phyloP scores from a whole-genome alignment of 306 rosid genomes.

The Oxytropis ochrocephala region DNA sequence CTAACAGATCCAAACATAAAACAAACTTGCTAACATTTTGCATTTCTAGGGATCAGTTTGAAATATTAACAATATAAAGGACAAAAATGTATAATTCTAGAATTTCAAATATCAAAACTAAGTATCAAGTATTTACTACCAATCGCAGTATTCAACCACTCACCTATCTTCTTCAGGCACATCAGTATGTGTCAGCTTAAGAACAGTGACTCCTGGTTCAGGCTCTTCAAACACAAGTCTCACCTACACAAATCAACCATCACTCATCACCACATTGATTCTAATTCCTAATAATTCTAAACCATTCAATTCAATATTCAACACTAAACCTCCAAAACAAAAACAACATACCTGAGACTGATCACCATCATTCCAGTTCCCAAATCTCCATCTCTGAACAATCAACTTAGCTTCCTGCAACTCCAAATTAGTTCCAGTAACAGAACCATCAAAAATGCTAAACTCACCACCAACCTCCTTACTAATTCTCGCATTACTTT shows the following conservation, averaged over 20 bases:
- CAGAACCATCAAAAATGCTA: conserved; percentile 82
- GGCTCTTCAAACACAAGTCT: conserved; percentile 78
- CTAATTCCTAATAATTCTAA: neutral
- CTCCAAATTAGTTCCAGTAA: conserved; percentile 71
- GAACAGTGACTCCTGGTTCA: conserved; percentile 69
- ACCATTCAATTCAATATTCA: neutral
- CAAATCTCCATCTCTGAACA: conserved; percentile 88
- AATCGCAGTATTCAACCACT: neutral
- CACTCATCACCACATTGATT: neutral
- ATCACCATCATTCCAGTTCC: conserved; percentile 81
- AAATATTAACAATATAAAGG: no score
- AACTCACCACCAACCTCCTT: conserved; percentile 90
- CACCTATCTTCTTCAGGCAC: conserved; percentile 94
- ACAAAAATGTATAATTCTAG: no score
- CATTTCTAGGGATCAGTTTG: no score
- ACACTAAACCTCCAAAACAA: neutral
- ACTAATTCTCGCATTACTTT: conserved; percentile 84
- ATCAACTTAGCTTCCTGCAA: conserved; percentile 75
- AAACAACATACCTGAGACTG: conserved; percentile 45
- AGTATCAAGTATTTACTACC: neutral
- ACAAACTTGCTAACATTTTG: no score
- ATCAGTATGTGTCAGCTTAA: conserved; percentile 71
- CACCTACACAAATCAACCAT: conserved; percentile 44
- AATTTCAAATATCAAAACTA: no score
- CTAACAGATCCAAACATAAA: no score